Base-by-base conservation (phyloP, 345 rosid genomes). In the Heritiera littoralis region DNA sequence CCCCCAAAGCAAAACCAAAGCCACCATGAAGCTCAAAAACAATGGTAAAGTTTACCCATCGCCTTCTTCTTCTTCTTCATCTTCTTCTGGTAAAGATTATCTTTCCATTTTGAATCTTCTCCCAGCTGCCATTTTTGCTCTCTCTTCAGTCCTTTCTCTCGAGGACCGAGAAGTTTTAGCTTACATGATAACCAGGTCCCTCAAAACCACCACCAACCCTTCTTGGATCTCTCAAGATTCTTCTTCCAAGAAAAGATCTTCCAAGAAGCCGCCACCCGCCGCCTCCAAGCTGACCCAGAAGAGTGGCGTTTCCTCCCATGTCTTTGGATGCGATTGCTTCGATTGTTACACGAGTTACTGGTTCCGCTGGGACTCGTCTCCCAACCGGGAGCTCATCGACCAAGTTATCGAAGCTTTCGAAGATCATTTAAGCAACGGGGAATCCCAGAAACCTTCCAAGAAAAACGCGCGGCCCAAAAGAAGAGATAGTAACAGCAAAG, bases 41-140 rank as follows among this genome's bases (percentile, higher is more conserved):
- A 95, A 94, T 83, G 98, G 98, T 49, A 95, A 90, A 90, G 89
- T 95, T 4, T 75, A 90, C 80, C 98, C 97, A 4, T 89, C 98
- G 74, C 91, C 91, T 1, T 72, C 90, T 1, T 46, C 87, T 15
- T 32, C 84, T 1, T 9, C 80, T 14, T 61, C 86, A 0, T 49
- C 81, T 0, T 41, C 88, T 0, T 60, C 79, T 54, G 18, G 80
- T 10, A 80, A 80, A 43, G 92, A 86, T 30, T 84, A 80, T 67
- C 85, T 88, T 48, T 85, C 94, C 3, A 87, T 89, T 17, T 77
- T 91, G 60, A 89, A 80, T 81, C 93, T 97, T 41, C 89, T 94
- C 1, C 98, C 99, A 0, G 89, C 89, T 0, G 89, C 98, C 79
- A 88, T 94, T 82, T 41, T 97, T 10, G 82, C 94, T 78, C 83